These are phyloP conservation scores for Jimgerdemannia flammicorona DNA, from an alignment of 192 early-diverging fungal species.

Conservation along the genomic window DNA sequence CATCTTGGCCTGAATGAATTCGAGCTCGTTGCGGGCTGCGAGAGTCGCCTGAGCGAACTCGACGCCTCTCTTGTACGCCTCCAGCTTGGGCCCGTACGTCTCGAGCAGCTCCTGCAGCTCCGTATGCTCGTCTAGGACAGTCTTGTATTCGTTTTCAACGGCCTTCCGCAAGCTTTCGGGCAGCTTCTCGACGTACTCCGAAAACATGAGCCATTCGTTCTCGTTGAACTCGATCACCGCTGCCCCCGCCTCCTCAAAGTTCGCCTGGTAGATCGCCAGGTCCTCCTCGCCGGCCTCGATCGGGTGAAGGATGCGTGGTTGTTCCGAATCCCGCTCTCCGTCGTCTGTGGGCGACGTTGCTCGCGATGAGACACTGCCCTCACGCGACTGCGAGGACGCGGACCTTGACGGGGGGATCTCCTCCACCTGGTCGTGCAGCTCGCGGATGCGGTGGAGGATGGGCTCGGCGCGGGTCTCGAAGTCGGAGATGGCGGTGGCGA, in stretches of 20 bases:
- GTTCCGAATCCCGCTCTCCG: not conserved
- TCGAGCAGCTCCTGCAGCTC: not conserved
- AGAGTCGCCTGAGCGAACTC: not conserved
- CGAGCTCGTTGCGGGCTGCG: slow-evolving; percentile 14
- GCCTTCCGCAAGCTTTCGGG: not conserved
- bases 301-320: not conserved
- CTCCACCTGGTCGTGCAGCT: not conserved
- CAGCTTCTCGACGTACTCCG: not conserved
- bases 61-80: not conserved
- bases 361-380: not conserved
- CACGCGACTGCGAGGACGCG: not conserved
- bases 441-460: not conserved
- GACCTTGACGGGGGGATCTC: not conserved
- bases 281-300: not conserved
- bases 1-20: slow-evolving; percentile 34
- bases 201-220: not conserved
- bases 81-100: not conserved
- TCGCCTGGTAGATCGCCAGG: not conserved
- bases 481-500: not conserved
- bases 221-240: not conserved
- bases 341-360: not conserved
- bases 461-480: not conserved
- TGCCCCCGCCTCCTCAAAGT: not conserved
- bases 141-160: not conserved
- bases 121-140: not conserved